Base-by-base conservation (phyloP, 2,329 filamentous ascomycete genomes). In the Helicocarpus griseus region DNA sequence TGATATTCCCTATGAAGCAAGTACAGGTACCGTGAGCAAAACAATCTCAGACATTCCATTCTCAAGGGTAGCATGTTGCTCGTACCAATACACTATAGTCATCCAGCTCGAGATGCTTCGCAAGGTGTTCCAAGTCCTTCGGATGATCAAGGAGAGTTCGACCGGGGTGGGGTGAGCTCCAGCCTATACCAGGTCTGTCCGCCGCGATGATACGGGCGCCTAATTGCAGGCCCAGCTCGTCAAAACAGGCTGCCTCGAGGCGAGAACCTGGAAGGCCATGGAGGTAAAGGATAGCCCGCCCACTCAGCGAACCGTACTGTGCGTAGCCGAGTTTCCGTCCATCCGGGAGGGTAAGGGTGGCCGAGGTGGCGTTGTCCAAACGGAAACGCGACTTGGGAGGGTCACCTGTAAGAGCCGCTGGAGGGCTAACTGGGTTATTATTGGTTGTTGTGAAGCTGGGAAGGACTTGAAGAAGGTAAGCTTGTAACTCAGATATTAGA, bases 201-300 rank as follows among this genome's bases (percentile, higher is more conserved):
- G 67, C 62, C 5, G 63, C 61, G 48, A 76, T 67, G 31, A 75
- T 59, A 5, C 69, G 68, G 28, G 71, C 58, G 33, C 61, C 61
- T 26, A 65, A 65, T 8, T 65, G 64, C 11, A 60, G 56, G 35
- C 64, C 67, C 11, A 59, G 52, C 0, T 64, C 54, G 50, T 73
- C 63, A 53, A 68, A 63, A 11, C 62, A 55, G 29, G 63, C 65
- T 17, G 60, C 66, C 60, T 76, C 71, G 13, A 70, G 60, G 38
- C 73, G 69, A 9, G 68, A 74, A 14, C 65, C 68, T 4, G 71
- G 70, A 41, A 66, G 67, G 36, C 72, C 69, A 51, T 76, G 72
- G 46, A 72, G 63, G 57, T 68, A 73, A 45, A 76, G 61, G 29
- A 75, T 54, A 0, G 67, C 61, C 4, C 53, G 53, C 9, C 63